A percentile compares a stretch with the other conserved stretches of the same genome.
Evolutionary conservation across 2,329 filamentous ascomycete species (phyloP).

Genomic region (Verticillium nubilum): DNA sequence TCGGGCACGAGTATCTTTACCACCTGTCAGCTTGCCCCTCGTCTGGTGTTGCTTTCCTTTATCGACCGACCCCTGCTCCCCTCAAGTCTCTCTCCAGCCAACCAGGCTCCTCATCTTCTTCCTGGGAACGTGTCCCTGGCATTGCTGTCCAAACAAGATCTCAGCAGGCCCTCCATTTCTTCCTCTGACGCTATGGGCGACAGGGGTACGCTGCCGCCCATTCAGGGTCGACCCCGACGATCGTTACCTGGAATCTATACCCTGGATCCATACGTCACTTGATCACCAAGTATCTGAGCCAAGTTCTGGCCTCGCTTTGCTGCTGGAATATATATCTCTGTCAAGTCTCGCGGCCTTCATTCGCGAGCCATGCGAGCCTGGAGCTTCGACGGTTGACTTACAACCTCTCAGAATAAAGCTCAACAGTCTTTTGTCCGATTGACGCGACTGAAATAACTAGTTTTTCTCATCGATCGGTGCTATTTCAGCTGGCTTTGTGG

Average conservation of each 20-base stretch:
- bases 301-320: background rate
- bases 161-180: slow-evolving; percentile 6
- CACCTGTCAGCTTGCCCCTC: background rate
- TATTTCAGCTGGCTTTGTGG: background rate
- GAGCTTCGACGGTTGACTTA: background rate
- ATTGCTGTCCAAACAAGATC: slow-evolving; percentile 3
- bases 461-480: background rate
- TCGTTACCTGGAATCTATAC: slow-evolving; percentile 5
- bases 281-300: slow-evolving; percentile 1
- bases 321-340: slow-evolving; percentile 6
- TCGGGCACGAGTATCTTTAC: background rate
- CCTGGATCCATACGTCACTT: slow-evolving; percentile 10
- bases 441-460: background rate
- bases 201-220: slow-evolving; percentile 13
- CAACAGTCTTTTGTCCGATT: background rate
- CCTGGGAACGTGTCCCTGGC: slow-evolving; percentile 4
- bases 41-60: background rate
- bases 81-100: background rate
- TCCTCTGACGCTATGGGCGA: slow-evolving; percentile 9
- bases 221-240: slow-evolving; percentile 10
- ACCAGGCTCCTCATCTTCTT: slow-evolving; percentile 1
- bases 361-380: background rate
- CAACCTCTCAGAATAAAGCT: background rate
- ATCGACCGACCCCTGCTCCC: slow-evolving; percentile 1
- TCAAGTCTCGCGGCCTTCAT: background rate